A percentile compares a stretch with the other conserved stretches of the same genome.
Evolutionary conservation across 75 land plant species (phyloP).

Genomic region (Isoetes taiwanensis): DNA sequence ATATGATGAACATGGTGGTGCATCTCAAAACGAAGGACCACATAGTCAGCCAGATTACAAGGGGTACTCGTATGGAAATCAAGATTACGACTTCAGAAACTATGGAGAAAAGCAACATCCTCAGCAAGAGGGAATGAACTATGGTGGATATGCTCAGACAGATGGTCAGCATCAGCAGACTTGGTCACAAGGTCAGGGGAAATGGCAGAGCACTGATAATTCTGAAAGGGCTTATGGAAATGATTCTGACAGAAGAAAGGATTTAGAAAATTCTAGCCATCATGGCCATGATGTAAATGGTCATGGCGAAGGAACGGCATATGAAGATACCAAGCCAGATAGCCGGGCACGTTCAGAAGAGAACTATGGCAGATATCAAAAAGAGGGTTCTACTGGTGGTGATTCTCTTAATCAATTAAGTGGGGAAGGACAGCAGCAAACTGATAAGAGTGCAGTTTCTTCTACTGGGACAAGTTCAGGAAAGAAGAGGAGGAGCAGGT

Average conservation of each 20-base stretch:
- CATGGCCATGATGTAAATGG: conserved; percentile 6
- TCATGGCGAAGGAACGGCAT: background rate
- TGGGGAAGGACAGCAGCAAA: background rate
- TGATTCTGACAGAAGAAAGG: conserved; percentile 7
- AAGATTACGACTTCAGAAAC: background rate
- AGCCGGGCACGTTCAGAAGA: background rate
- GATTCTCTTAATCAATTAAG: background rate
- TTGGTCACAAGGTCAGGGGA: too few relatives aligned
- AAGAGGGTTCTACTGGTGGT: conserved; percentile 1
- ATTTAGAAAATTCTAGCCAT: background rate
- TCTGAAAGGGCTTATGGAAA: conserved; percentile 2
- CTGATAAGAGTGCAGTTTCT: conserved; percentile 22
- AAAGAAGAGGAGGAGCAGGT: conserved; percentile 52
- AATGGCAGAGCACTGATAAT: background rate
- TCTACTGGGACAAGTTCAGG: conserved; percentile 37
- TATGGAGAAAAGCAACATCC: background rate
- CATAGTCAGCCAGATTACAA: background rate
- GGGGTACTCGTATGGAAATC: background rate
- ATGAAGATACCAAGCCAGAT: background rate
- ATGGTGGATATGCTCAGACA: background rate
- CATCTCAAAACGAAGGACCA: too few relatives aligned
- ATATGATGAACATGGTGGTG: too few relatives aligned
- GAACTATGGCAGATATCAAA: conserved; percentile 4
- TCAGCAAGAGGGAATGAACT: background rate
- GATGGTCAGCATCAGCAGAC: too few relatives aligned